phyloP scores from a whole-genome alignment of 352 stramenopile species.

The Phytophthora sansomeana region DNA sequence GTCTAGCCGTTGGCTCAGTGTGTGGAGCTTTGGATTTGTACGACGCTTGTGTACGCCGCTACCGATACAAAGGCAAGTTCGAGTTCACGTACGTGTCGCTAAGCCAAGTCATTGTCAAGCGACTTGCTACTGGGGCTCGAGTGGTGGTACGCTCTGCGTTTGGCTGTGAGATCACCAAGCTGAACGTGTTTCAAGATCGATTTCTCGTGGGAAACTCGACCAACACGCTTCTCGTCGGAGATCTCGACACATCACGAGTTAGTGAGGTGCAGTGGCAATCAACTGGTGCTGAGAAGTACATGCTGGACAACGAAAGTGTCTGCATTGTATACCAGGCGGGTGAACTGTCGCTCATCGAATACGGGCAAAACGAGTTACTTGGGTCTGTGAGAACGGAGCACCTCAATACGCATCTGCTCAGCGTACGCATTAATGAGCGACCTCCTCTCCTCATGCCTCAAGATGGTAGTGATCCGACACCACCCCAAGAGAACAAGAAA shows the following conservation, averaged over 20 bases:
- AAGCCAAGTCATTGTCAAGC: conserved; percentile 95
- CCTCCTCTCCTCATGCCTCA: conserved; percentile 36
- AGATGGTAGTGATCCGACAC: conserved; percentile 31
- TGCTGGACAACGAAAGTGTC: conserved; percentile 93
- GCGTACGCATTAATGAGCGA: conserved; percentile 94
- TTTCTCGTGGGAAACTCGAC: conserved; percentile 93
- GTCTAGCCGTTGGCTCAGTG: conserved; percentile 90
- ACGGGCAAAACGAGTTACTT: conserved; percentile 93
- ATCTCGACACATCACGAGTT: conserved; percentile 92
- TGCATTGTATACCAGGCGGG: conserved; percentile 94
- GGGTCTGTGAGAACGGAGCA: conserved; percentile 93
- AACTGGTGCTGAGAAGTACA: conserved; percentile 93
- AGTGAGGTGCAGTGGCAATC: conserved; percentile 94
- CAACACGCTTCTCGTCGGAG: conserved; percentile 92
- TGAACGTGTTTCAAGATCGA: conserved; percentile 96
- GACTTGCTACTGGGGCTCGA: conserved; percentile 81
- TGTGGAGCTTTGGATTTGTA: conserved; percentile 94
- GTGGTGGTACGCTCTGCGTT: conserved; percentile 92
- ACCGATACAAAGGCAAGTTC: conserved; percentile 95
- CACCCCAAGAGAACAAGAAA: conserved; percentile 91
- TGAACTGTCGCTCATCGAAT: conserved; percentile 95
- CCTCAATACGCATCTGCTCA: conserved; percentile 92
- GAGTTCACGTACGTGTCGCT: conserved; percentile 96
- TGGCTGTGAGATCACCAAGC: conserved; percentile 93
- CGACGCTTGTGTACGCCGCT: conserved; percentile 92